Percentiles rank a stretch among this genome's conserved stretches.
phyloP scores from a whole-genome alignment of 2,329 filamentous ascomycete species.

The Apiospora aurea region DNA sequence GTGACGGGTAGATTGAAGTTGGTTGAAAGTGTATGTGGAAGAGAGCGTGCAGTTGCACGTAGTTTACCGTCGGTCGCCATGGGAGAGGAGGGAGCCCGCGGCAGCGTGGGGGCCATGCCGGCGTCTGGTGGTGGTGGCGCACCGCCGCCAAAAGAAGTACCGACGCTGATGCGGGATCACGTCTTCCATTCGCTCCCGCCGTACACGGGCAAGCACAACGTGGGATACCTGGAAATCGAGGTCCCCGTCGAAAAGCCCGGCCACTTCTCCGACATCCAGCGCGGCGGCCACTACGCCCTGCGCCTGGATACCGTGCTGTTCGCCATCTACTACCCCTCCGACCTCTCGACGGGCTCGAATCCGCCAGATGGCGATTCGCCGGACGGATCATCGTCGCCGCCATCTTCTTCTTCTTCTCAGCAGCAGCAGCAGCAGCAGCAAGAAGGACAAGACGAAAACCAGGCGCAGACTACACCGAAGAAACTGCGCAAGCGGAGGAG shows the following conservation, averaged over 20 bases:
- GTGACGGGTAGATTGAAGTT: neutral
- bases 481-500: neutral
- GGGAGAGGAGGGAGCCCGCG: neutral
- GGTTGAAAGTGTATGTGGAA: neutral
- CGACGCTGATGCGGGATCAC: neutral
- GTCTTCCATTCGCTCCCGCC: neutral
- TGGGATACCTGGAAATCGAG: neutral
- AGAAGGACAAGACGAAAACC: neutral
- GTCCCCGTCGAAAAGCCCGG: slow-evolving; percentile 3
- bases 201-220: neutral
- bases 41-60: neutral
- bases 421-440: neutral
- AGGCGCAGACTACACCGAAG: neutral
- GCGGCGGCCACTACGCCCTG: neutral
- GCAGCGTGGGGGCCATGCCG: neutral
- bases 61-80: neutral
- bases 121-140: neutral
- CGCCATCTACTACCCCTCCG: slow-evolving; percentile 4
- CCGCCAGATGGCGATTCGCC: neutral
- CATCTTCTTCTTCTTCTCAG: neutral
- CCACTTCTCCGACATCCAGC: neutral
- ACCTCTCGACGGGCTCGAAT: neutral
- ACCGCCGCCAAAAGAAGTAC: neutral
- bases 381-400: neutral
- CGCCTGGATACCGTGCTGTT: slow-evolving; percentile 1